Percentiles rank a stretch among this genome's conserved stretches.
phyloP scores from a whole-genome alignment of 225 moss, liverwort and hornwort genomes.

The Asterella californica region DNA sequence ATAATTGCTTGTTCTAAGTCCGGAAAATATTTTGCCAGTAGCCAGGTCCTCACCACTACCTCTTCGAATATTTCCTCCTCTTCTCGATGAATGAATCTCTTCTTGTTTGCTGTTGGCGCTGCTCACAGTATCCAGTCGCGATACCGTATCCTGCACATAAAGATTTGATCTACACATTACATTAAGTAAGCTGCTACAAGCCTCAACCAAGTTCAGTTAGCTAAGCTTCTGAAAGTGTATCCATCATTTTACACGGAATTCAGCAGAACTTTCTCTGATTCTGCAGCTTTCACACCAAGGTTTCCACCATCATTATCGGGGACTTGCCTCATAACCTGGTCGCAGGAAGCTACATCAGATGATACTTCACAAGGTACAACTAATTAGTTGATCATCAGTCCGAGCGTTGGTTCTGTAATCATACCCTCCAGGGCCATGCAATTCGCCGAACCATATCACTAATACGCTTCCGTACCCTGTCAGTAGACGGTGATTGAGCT shows the following conservation, averaged over 20 bases:
- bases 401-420: not conserved
- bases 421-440: not conserved
- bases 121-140: not conserved
- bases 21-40: conserved; percentile 84
- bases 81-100: not conserved
- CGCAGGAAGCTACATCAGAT: conserved; percentile 80
- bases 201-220: not conserved
- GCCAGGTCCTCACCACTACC: conserved; percentile 47
- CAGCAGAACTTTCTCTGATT: not conserved
- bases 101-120: not conserved
- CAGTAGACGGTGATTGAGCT: not conserved
- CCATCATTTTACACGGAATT: not conserved
- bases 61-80: not conserved
- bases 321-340: conserved; percentile 62
- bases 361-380: conserved; percentile 75
- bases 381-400: not conserved
- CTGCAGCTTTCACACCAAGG: conserved; percentile 79
- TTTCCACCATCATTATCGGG: conserved; percentile 90
- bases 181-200: no score
- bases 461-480: not conserved
- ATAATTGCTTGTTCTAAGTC: conserved; percentile 64
- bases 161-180: not conserved
- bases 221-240: not conserved
- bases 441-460: not conserved
- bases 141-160: not conserved